phyloP scores from a whole-genome alignment of 306 rosid genomes.

The Cucurbita moschata region DNA sequence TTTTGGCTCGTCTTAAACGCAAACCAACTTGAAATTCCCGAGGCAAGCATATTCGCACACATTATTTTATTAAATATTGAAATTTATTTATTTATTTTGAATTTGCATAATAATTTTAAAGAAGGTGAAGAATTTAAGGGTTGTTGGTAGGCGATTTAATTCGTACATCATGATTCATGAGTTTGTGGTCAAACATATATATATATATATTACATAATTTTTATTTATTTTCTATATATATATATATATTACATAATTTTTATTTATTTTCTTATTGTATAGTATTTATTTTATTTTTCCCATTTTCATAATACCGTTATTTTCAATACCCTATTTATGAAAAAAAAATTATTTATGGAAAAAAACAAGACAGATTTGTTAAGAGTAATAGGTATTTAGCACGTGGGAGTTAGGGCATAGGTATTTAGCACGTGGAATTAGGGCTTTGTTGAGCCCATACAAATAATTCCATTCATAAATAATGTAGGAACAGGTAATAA shows the following conservation, averaged over 20 bases:
- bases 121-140: background rate
- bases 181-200: background rate
- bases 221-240: too few relatives aligned
- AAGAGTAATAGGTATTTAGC: background rate
- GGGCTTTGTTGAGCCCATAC: background rate
- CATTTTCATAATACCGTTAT: too few relatives aligned
- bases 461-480: background rate
- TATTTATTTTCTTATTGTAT: too few relatives aligned
- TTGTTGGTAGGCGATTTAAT: background rate
- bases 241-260: background rate
- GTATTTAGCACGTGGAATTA: background rate
- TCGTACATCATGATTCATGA: background rate
- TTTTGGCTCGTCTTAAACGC: too few relatives aligned
- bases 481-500: background rate
- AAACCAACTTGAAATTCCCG: too few relatives aligned
- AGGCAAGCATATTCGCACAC: too few relatives aligned
- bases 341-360: too few relatives aligned
- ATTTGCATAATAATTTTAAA: background rate
- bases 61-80: too few relatives aligned
- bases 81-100: background rate
- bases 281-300: too few relatives aligned
- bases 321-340: too few relatives aligned
- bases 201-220: background rate
- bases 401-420: background rate
- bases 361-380: too few relatives aligned